phyloP scores from a whole-genome alignment of 2,329 filamentous ascomycete genomes.

The Penicillium sp. region DNA sequence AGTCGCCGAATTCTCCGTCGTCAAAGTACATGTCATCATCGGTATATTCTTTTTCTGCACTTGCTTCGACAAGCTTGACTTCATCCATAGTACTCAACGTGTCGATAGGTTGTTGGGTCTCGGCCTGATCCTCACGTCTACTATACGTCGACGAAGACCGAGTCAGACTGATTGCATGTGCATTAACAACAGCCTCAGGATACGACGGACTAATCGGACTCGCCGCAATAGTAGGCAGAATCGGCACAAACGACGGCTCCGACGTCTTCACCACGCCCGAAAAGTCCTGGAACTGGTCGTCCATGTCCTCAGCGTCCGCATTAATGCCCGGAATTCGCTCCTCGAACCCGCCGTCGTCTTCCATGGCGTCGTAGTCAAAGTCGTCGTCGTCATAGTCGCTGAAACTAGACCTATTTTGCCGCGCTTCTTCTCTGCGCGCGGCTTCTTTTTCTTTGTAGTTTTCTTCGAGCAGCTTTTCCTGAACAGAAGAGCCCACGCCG shows the following conservation, averaged over 20 bases:
- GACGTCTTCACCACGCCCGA: conserved; percentile 25
- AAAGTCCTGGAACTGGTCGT: conserved; percentile 29
- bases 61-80: background rate
- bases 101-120: background rate
- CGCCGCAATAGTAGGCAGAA: conserved; percentile 32
- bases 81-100: background rate
- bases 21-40: conserved; percentile 47
- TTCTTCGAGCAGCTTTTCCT: conserved; percentile 62
- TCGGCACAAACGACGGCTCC: conserved; percentile 31
- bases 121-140: background rate
- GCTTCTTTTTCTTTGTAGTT: conserved; percentile 56
- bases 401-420: conserved; percentile 27
- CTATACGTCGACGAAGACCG: conserved; percentile 4
- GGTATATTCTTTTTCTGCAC: conserved; percentile 6
- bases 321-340: conserved; percentile 48
- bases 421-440: conserved; percentile 32
- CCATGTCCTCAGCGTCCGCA: conserved; percentile 39
- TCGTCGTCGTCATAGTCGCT: conserved; percentile 42
- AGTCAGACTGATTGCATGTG: background rate
- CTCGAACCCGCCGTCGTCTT: conserved; percentile 42
- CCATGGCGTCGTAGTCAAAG: conserved; percentile 42
- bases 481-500: conserved; percentile 53
- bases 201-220: conserved; percentile 28
- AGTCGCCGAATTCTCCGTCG: conserved; percentile 44
- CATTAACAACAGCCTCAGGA: conserved; percentile 12